Evolutionary conservation across 306 rosid genomes (phyloP), one percentile per base, ranked within the genome.

Genomic region (Ceratonia siliqua): DNA sequence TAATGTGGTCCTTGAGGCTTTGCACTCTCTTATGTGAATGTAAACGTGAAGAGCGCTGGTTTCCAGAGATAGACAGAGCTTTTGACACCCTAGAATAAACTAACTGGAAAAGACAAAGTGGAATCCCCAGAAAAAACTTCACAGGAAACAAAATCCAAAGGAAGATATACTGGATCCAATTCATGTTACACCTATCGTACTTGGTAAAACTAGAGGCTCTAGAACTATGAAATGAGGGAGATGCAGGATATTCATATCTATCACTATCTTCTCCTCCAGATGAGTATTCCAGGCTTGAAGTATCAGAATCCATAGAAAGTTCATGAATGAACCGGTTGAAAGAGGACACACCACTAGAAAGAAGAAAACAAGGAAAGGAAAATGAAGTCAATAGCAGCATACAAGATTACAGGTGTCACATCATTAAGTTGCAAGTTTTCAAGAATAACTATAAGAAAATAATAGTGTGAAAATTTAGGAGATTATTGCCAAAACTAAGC

Each of bases 291-390:
- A 49, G 39, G 68, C 87, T 87, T 22, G 98, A 93, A 68, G 85
- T 62, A 85, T 89, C 96, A 32, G 96, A 88, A 84, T 88, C 98
- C 92, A 91, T 79, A 46, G 98, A 87, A 57, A 94, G 87, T 65
- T 94, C 97, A 52, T 91, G 92, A 58, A 94, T 84, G 68, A 91
- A 84, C 68, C 81, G 91, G 73, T 94, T 94, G 92, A 94, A 94
- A 68, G 97, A 91, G 38, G 98, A 94, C 65, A 88, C 98, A 0
- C 98, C 97, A 76, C 98, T 94, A 63, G 63, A 48, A 62, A 70
- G 82, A 46, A 50, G 52, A 69, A 70, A 73, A 72, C 41, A 78
- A 79, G 32, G 21, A 53, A 39, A 84, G 70, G 62, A 38, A 49
- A 58, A 56, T 25, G 20, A 62, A 41, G 62, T 81, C 79, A 79